Evolutionary conservation across 2,329 filamentous ascomycete species (phyloP).

Genomic region (Aaosphaeria pasadenensis): DNA sequence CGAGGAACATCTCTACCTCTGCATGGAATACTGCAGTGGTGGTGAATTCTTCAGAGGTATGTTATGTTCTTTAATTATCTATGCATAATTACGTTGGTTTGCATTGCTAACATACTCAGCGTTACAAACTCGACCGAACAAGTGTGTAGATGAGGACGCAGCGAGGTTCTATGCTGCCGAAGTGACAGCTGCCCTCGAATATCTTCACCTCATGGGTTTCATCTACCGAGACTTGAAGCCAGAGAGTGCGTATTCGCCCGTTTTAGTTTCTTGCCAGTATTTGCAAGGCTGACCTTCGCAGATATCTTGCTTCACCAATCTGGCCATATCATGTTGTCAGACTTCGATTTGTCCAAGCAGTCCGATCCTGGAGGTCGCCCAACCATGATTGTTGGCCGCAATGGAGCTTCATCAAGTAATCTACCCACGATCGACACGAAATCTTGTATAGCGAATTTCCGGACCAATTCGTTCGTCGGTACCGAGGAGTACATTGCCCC

Average conservation of each 20-base stretch:
- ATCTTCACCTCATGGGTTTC: slow-evolving; percentile 97
- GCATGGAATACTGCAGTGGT: slow-evolving; percentile 99
- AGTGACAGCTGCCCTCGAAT: slow-evolving; percentile 93
- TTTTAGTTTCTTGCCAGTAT: too few species aligned
- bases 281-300: slow-evolving; percentile 45
- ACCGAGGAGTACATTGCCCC: slow-evolving; percentile 99
- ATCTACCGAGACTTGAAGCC: slow-evolving; percentile 98
- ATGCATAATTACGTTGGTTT: neutral
- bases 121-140: slow-evolving; percentile 91
- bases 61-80: slow-evolving; percentile 25
- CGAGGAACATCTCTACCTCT: slow-evolving; percentile 97
- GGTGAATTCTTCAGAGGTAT: slow-evolving; percentile 88
- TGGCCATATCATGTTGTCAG: slow-evolving; percentile 99
- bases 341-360: slow-evolving; percentile 98
- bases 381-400: slow-evolving; percentile 89
- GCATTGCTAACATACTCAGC: slow-evolving; percentile 47
- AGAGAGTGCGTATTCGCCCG: slow-evolving; percentile 66
- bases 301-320: slow-evolving; percentile 97
- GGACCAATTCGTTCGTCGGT: slow-evolving; percentile 97
- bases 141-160: slow-evolving; percentile 95
- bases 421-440: slow-evolving; percentile 97
- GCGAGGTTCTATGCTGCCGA: slow-evolving; percentile 97
- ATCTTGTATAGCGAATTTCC: slow-evolving; percentile 96
- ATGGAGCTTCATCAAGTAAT: slow-evolving; percentile 80
- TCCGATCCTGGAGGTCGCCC: slow-evolving; percentile 93